Percentiles rank a stretch among this genome's conserved stretches.
Conservation (phyloP, 2,329 filamentous ascomycete genomes). For the Beauveria pseudobassiana region DNA sequence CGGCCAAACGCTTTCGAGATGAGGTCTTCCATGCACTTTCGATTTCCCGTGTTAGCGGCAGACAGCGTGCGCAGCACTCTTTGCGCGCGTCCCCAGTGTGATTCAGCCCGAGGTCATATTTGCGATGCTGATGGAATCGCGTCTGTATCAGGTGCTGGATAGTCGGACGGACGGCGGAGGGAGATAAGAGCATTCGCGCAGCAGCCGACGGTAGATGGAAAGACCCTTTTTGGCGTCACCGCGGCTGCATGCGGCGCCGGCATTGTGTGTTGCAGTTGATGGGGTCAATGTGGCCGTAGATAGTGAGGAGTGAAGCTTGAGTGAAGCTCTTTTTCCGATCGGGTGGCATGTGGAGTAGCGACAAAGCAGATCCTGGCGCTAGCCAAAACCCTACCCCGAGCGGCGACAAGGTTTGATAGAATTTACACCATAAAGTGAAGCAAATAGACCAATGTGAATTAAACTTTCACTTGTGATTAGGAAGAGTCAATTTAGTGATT, state of each 20-base stretch:
- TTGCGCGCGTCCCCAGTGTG: conserved; percentile 33
- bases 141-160: conserved; percentile 35
- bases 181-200: conserved; percentile 55
- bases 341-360: background rate
- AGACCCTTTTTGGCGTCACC: background rate
- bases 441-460: no score
- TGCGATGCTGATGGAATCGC: conserved; percentile 37
- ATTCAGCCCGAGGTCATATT: conserved; percentile 21
- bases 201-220: conserved; percentile 47
- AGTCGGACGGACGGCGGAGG: conserved; percentile 40
- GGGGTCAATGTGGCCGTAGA: background rate
- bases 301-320: background rate
- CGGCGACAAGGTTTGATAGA: no score
- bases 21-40: conserved; percentile 38
- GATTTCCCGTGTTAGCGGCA: conserved; percentile 46
- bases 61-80: conserved; percentile 40
- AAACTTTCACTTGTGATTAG: no score
- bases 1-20: conserved; percentile 46
- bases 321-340: background rate
- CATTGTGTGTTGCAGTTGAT: background rate
- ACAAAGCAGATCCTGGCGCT: no score
- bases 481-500: no score
- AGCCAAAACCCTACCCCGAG: background rate
- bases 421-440: no score
- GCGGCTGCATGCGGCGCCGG: background rate